A percentile compares a stretch with the other conserved stretches of the same genome.
phyloP scores from a whole-genome alignment of 2,329 filamentous ascomycete genomes.

The Aspergillus cejpii region DNA sequence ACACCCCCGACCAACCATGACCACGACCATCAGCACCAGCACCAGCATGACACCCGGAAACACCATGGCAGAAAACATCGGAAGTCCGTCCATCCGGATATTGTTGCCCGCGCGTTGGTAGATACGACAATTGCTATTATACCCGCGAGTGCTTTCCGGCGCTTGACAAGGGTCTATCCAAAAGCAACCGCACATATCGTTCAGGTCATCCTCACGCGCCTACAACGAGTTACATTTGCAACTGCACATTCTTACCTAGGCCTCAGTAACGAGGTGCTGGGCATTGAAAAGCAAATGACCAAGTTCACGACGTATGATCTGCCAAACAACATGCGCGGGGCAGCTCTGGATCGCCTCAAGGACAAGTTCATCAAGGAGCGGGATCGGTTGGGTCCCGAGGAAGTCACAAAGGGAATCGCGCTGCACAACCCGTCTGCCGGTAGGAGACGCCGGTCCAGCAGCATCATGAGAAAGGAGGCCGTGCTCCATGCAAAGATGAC shows the following conservation, averaged over 20 bases:
- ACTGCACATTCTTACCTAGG: slow-evolving; percentile 94
- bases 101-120: slow-evolving; percentile 89
- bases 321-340: slow-evolving; percentile 80
- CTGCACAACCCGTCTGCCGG: slow-evolving; percentile 71
- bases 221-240: slow-evolving; percentile 88
- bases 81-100: slow-evolving; percentile 88
- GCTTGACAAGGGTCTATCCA: slow-evolving; percentile 87
- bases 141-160: slow-evolving; percentile 87
- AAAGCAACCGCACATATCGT: slow-evolving; percentile 96
- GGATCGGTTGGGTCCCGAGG: slow-evolving; percentile 72
- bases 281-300: slow-evolving; percentile 89
- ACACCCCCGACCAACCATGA: slow-evolving; percentile 12
- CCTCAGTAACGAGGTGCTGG: slow-evolving; percentile 80
- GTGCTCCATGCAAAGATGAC: slow-evolving; percentile 59
- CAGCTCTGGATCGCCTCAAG: slow-evolving; percentile 75
- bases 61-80: slow-evolving; percentile 29
- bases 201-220: slow-evolving; percentile 88
- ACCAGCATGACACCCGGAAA: slow-evolving; percentile 17
- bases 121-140: slow-evolving; percentile 99
- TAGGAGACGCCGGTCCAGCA: slow-evolving; percentile 64
- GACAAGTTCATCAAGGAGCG: slow-evolving; percentile 85
- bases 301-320: slow-evolving; percentile 86
- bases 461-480: slow-evolving; percentile 70
- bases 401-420: slow-evolving; percentile 86
- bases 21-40: slow-evolving; percentile 17